A percentile compares a stretch with the other conserved stretches of the same genome.
Evolutionary conservation across 2,329 filamentous ascomycete species (phyloP).

Genomic region (Teratosphaeria zuluensis): DNA sequence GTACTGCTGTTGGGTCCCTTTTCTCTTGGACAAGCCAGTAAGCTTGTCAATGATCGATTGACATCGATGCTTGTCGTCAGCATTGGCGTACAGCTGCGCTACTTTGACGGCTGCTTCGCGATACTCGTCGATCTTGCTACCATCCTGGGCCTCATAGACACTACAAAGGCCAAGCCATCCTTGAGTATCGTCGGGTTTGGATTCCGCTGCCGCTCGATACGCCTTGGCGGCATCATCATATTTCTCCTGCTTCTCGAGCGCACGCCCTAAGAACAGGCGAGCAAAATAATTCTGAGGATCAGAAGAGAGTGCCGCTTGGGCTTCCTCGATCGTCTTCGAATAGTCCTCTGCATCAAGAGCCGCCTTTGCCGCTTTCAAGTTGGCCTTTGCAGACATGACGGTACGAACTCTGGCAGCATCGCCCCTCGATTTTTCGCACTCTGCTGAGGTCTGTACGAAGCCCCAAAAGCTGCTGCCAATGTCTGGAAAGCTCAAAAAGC

Average conservation of each 20-base stretch:
- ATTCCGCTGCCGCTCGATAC: conserved; percentile 61
- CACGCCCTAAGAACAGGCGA: conserved; percentile 80
- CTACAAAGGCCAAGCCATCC: conserved; percentile 85
- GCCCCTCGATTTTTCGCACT: background rate
- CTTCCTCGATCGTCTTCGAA: conserved; percentile 62
- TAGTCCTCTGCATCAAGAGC: conserved; percentile 76
- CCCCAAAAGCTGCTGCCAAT: too few species aligned
- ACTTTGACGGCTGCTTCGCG: conserved; percentile 62
- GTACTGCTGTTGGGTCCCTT: conserved; percentile 65
- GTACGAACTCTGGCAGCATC: conserved; percentile 10
- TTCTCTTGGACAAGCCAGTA: conserved; percentile 58
- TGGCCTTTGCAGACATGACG: conserved; percentile 31
- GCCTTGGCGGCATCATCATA: conserved; percentile 64
- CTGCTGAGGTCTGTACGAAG: background rate
- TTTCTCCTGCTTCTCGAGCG: conserved; percentile 65
- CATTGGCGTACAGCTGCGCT: conserved; percentile 62
- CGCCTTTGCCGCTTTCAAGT: conserved; percentile 45
- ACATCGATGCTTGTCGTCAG: conserved; percentile 49
- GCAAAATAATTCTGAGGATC: conserved; percentile 77
- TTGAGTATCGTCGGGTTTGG: conserved; percentile 68
- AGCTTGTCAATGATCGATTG: conserved; percentile 69
- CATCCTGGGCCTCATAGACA: conserved; percentile 69
- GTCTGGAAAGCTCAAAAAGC: too few species aligned
- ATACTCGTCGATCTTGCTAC: conserved; percentile 61
- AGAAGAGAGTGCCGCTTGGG: conserved; percentile 57